These are phyloP conservation scores for Cutaneotrichosporon dermatis DNA, from an alignment of 1,284 basidiomycete species.

Conservation along the genomic window DNA sequence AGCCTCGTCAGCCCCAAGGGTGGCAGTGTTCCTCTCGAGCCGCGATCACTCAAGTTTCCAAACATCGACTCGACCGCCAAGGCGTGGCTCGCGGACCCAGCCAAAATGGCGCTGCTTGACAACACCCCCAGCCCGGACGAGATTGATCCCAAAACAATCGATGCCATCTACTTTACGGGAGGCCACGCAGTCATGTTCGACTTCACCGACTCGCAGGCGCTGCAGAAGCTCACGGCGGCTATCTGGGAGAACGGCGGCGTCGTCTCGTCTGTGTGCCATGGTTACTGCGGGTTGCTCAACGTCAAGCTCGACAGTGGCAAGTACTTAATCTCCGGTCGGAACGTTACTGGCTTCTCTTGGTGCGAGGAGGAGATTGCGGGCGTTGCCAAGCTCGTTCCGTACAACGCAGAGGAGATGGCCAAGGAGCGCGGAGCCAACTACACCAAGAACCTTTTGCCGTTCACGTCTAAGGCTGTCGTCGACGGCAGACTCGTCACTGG, in stretches of 20 bases:
- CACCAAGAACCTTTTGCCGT: not conserved
- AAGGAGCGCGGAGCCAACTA: not conserved
- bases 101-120: constrained; percentile 1
- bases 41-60: not conserved
- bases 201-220: constrained; percentile 8
- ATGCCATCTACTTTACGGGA: constrained; percentile 14
- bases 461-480: not conserved
- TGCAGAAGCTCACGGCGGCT: constrained; percentile 7
- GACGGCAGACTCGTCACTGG: constrained; percentile 14
- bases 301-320: constrained; percentile 3
- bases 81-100: constrained; percentile 2
- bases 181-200: constrained; percentile 18
- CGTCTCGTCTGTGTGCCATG: constrained; percentile 17
- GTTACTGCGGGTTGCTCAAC: constrained; percentile 10
- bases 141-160: constrained; percentile 1
- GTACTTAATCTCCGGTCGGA: constrained; percentile 6
- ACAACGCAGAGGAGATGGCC: constrained; percentile 5
- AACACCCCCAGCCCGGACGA: not conserved
- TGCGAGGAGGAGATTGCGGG: constrained; percentile 4
- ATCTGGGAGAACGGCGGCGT: constrained; percentile 11
- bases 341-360: constrained; percentile 15
- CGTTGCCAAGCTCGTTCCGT: constrained; percentile 1
- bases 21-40: constrained; percentile 7
- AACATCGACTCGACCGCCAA: constrained; percentile 5
- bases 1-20: constrained; percentile 1